Base-by-base conservation (phyloP, 345 rosid species). In the Rhodamnia argentea region DNA sequence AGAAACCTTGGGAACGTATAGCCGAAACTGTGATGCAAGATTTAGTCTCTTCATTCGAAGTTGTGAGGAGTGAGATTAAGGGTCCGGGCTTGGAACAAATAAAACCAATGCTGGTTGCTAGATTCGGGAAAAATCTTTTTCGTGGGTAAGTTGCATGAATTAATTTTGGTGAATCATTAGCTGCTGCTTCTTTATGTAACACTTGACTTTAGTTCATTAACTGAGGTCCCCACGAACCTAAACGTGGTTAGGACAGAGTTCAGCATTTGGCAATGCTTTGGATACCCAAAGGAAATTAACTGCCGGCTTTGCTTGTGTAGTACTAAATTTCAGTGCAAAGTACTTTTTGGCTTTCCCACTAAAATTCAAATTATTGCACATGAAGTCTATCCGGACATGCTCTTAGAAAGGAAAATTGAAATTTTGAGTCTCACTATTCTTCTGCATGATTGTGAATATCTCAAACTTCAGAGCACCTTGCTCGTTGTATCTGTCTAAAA, bases 121-220 rank as follows among this genome's bases (percentile, higher is more conserved):
- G 96, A 87, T 86, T 94, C 89, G 94, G 98, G 52, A 94, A 90
- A 88, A 62, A 88, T 60, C 54, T 87, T 64, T 95, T 95, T 83
- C 86, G 81, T 12, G 81, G 90, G 97, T 92, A 89, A 86, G 93
- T 83, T 40, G 52, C 51, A 50, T 24, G 8, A 83, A 23, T 76
- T 52, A 10, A 13, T 16, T 53, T 53, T 22, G 7, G 20, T 15
- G 55, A 53, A 53, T 62, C 8, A 75, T 55, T 82, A 32, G 18
- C 29, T 84, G 74, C 82, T 56, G 22, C 23, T 83, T 85, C 64
- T 75, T 32, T 4, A 37, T 37, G 40, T 16, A 23, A 47, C 40
- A 23, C 55, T 42, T 44, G 10, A n/a, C 3, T 37, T 47, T 26
- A n/a, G 12, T 82, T 82, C 37, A 44, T 82, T 40, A 5, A 22